These are phyloP conservation scores for Pistacia vera DNA, from an alignment of 345 rosid species.

Conservation along the genomic window DNA sequence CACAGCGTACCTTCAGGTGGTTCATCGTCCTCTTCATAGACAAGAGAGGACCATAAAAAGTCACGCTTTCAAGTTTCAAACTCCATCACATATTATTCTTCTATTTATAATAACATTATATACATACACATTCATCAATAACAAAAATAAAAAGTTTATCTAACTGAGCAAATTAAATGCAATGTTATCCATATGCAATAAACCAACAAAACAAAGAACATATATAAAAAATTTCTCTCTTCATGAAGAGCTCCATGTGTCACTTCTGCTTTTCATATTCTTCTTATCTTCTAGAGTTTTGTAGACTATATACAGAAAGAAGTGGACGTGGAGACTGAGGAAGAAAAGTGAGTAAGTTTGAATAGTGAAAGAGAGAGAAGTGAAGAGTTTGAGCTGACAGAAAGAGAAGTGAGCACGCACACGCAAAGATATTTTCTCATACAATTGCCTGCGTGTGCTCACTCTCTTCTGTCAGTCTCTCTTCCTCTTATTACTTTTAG, in stretches of 20 bases:
- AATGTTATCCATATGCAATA: not conserved
- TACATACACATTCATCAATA: not conserved
- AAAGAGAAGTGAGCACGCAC: slow-evolving; percentile 67
- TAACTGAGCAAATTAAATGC: not conserved
- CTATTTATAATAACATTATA: not conserved
- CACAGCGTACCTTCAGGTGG: slow-evolving; percentile 25
- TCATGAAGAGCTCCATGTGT: no score
- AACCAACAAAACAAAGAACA: not conserved
- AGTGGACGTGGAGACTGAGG: not conserved
- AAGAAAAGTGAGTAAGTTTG: not conserved
- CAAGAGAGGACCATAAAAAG: slow-evolving; percentile 38
- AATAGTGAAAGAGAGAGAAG: not conserved
- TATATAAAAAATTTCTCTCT: no score
- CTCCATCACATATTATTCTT: slow-evolving; percentile 15
- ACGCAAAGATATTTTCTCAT: slow-evolving; percentile 44
- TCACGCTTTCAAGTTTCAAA: slow-evolving; percentile 41
- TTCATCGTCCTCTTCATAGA: slow-evolving; percentile 18
- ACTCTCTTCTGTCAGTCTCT: slow-evolving; percentile 75
- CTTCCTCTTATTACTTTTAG: slow-evolving; percentile 1
- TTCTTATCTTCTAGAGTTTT: no score
- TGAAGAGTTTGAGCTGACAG: slow-evolving; percentile 31
- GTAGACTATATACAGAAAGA: not conserved
- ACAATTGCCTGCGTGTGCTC: slow-evolving; percentile 73
- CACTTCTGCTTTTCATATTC: no score
- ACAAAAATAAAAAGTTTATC: not conserved